A percentile compares a stretch with the other conserved stretches of the same genome.
These are phyloP conservation scores for Glycyrrhiza uralensis DNA, from an alignment of 306 rosid species.

Conservation along the genomic window DNA sequence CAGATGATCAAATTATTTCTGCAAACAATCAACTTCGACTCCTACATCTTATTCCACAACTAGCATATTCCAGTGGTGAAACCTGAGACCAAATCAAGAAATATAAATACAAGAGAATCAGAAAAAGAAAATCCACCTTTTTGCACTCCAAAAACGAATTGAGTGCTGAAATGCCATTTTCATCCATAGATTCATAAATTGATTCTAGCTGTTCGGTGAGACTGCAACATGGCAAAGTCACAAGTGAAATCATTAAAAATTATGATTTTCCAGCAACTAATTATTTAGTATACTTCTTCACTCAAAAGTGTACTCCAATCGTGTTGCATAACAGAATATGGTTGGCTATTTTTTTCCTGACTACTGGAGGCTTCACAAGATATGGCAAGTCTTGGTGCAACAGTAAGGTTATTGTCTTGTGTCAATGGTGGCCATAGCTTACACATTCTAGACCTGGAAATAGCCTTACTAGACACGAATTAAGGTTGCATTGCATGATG, in stretches of 20 bases:
- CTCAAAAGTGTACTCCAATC: neutral
- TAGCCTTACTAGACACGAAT: neutral
- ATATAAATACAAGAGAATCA: slow-evolving; percentile 20
- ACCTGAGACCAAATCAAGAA: neutral
- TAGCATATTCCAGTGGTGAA: neutral
- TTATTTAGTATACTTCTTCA: slow-evolving; percentile 1
- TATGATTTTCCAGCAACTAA: slow-evolving; percentile 15
- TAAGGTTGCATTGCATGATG: neutral
- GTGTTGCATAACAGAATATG: slow-evolving; percentile 7
- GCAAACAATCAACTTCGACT: neutral
- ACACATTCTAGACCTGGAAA: neutral
- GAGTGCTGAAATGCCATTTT: slow-evolving; percentile 56
- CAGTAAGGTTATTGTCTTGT: neutral
- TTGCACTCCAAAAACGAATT: slow-evolving; percentile 70
- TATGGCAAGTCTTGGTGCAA: slow-evolving; percentile 2
- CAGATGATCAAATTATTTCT: slow-evolving; percentile 3
- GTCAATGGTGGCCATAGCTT: slow-evolving; percentile 3
- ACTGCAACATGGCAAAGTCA: slow-evolving; percentile 54
- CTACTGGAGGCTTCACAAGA: slow-evolving; percentile 15
- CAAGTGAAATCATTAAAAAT: slow-evolving; percentile 6
- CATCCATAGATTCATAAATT: slow-evolving; percentile 65
- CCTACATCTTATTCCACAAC: slow-evolving; percentile 5
- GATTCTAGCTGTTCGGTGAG: slow-evolving; percentile 93
- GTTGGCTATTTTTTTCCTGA: neutral
- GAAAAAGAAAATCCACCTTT: slow-evolving; percentile 46